These are phyloP conservation scores for Fusarium irregulare DNA, from an alignment of 2,329 filamentous ascomycete species.

Conservation along the genomic window DNA sequence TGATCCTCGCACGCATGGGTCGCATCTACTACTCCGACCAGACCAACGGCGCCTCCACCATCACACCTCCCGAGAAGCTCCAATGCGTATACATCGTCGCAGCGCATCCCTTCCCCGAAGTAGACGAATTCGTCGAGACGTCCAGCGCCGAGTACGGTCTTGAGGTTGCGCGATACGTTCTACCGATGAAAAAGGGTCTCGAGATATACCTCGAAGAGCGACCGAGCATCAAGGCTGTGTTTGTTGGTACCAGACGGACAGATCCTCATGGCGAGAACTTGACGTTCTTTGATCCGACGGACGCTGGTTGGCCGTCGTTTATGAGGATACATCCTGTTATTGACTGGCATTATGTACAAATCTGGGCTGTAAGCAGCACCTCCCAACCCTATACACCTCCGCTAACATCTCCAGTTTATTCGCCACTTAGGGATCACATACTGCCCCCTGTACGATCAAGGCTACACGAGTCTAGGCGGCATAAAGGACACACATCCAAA, in stretches of 20 bases:
- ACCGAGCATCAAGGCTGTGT: conserved; percentile 70
- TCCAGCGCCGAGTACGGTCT: conserved; percentile 79
- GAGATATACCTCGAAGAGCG: conserved; percentile 77
- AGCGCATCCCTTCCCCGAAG: conserved; percentile 83
- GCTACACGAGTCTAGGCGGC: conserved; percentile 93
- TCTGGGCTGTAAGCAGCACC: conserved; percentile 81
- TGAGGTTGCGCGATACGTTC: conserved; percentile 76
- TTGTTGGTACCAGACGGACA: conserved; percentile 79
- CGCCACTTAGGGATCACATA: conserved; percentile 83
- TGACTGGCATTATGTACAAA: conserved; percentile 92
- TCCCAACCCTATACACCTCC: background rate
- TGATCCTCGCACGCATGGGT: conserved; percentile 78
- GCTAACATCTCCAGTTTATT: conserved; percentile 72
- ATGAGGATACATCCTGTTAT: conserved; percentile 96
- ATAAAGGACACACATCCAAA: conserved; percentile 91
- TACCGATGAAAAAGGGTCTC: conserved; percentile 86
- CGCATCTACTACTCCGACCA: conserved; percentile 49
- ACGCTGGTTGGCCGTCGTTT: conserved; percentile 89
- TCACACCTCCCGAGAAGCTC: conserved; percentile 60
- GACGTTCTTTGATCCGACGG: conserved; percentile 87
- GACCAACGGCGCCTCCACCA: conserved; percentile 30
- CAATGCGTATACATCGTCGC: conserved; percentile 92
- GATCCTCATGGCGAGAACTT: conserved; percentile 88
- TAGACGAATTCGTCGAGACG: conserved; percentile 82
- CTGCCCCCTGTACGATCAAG: conserved; percentile 85